These are phyloP conservation scores for Knufia fluminis DNA, from an alignment of 2,329 filamentous ascomycete genomes.

Conservation along the genomic window DNA sequence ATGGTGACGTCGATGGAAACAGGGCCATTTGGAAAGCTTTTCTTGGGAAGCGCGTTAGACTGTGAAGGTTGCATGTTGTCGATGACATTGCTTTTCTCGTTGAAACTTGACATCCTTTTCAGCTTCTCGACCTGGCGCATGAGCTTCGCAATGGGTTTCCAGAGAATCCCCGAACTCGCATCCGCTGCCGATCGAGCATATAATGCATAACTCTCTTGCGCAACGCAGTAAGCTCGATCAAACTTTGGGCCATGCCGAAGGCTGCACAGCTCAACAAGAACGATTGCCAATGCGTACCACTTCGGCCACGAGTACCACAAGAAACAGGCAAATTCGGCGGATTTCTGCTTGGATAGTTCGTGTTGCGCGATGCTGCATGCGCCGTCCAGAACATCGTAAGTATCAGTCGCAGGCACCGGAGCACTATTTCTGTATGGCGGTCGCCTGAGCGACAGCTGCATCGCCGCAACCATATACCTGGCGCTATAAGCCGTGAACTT, in stretches of 20 bases:
- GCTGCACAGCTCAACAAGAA: not conserved
- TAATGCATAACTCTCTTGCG: not conserved
- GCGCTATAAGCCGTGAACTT: too few relatives aligned
- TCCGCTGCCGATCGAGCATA: not conserved
- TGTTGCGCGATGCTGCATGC: too few relatives aligned
- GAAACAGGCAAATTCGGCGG: too few relatives aligned
- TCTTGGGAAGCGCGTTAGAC: not conserved
- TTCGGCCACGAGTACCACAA: too few relatives aligned
- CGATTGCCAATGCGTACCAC: constrained; percentile 2
- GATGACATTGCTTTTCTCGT: not conserved
- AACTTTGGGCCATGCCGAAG: not conserved
- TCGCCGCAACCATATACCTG: too few relatives aligned
- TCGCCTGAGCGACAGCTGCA: too few relatives aligned
- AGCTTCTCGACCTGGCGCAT: not conserved
- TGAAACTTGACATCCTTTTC: not conserved
- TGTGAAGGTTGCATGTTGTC: not conserved
- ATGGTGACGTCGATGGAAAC: not conserved
- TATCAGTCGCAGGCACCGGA: too few relatives aligned
- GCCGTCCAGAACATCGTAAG: too few relatives aligned
- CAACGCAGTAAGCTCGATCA: not conserved
- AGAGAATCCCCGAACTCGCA: not conserved
- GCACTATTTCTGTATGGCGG: too few relatives aligned
- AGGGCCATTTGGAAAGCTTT: not conserved
- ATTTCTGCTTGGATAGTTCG: too few relatives aligned
- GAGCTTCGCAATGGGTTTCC: not conserved